These are phyloP conservation scores for Trichoderma guizhouense DNA, from an alignment of 2,329 filamentous ascomycete genomes.

Conservation along the genomic window DNA sequence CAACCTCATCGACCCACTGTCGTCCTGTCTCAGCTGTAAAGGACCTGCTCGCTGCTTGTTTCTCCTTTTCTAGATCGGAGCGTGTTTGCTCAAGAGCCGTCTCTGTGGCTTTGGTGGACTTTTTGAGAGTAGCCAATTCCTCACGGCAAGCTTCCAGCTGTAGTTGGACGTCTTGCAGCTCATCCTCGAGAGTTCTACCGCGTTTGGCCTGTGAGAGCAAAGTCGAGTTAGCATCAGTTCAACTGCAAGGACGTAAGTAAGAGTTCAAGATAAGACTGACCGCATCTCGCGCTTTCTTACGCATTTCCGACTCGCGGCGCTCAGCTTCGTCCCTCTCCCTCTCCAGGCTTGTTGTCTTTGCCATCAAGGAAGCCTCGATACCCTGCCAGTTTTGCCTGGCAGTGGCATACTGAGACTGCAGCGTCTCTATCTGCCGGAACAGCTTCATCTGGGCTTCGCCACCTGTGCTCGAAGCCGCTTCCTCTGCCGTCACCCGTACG, in stretches of 20 bases:
- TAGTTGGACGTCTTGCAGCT: constrained; percentile 68
- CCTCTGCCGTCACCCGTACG: constrained; percentile 80
- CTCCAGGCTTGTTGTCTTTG: constrained; percentile 73
- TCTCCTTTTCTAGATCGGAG: constrained; percentile 50
- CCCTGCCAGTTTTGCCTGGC: constrained; percentile 98
- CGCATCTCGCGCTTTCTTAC: constrained; percentile 83
- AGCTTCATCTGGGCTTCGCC: constrained; percentile 87
- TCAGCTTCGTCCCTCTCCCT: constrained; percentile 86
- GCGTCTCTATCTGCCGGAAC: constrained; percentile 86
- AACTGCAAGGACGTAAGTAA: background rate
- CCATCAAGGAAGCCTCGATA: constrained; percentile 81
- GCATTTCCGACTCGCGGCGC: constrained; percentile 78
- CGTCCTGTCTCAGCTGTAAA: constrained; percentile 41
- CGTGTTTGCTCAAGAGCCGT: constrained; percentile 56
- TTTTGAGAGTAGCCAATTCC: constrained; percentile 60
- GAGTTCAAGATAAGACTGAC: constrained; percentile 48
- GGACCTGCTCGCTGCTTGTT: constrained; percentile 30
- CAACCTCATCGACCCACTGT: constrained; percentile 52
- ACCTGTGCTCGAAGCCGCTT: constrained; percentile 76
- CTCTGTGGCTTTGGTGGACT: constrained; percentile 64
- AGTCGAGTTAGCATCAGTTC: background rate
- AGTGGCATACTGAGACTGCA: constrained; percentile 92
- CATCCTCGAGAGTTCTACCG: constrained; percentile 71
- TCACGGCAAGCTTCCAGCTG: constrained; percentile 60
- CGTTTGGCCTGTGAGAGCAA: constrained; percentile 52